Conservation (phyloP, 768 basidiomycete genomes). For the Trametes sanguinea region DNA sequence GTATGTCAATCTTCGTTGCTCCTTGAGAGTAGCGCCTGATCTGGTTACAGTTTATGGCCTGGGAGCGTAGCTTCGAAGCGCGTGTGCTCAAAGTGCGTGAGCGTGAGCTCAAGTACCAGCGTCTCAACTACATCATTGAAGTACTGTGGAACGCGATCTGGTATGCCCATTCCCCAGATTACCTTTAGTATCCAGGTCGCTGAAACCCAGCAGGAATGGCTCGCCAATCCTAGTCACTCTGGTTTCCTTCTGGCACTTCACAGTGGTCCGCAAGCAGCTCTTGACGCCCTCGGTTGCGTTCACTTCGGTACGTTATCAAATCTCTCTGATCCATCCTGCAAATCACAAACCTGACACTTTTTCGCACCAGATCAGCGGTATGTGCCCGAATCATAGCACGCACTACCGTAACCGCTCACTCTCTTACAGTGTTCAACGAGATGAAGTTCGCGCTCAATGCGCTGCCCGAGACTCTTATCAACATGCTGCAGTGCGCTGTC, state of each 20-base stretch:
- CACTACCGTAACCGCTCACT: background rate
- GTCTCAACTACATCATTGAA: conserved; percentile 86
- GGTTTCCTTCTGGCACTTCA: conserved; percentile 59
- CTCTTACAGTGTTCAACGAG: conserved; percentile 70
- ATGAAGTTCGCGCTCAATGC: conserved; percentile 88
- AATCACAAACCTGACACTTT: background rate
- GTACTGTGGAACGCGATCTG: conserved; percentile 55
- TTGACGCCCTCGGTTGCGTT: conserved; percentile 88
- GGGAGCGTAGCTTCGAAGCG: conserved; percentile 88
- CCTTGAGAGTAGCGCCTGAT: background rate
- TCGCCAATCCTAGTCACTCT: conserved; percentile 55
- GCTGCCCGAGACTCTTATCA: conserved; percentile 89
- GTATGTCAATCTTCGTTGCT: background rate
- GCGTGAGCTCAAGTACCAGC: conserved; percentile 82
- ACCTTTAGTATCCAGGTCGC: too few relatives aligned
- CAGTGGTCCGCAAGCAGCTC: conserved; percentile 65
- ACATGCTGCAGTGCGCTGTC: conserved; percentile 82
- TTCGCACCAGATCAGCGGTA: conserved; percentile 43
- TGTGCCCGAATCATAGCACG: conserved; percentile 2
- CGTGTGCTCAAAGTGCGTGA: conserved; percentile 71
- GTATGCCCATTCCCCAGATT: too few relatives aligned
- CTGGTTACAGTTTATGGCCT: conserved; percentile 79
- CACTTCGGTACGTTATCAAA: conserved; percentile 43
- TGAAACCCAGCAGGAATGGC: conserved; percentile 33
- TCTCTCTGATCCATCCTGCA: background rate